These are phyloP conservation scores for Penicillium corylophilum DNA, from an alignment of 2,329 filamentous ascomycete species.

Conservation along the genomic window DNA sequence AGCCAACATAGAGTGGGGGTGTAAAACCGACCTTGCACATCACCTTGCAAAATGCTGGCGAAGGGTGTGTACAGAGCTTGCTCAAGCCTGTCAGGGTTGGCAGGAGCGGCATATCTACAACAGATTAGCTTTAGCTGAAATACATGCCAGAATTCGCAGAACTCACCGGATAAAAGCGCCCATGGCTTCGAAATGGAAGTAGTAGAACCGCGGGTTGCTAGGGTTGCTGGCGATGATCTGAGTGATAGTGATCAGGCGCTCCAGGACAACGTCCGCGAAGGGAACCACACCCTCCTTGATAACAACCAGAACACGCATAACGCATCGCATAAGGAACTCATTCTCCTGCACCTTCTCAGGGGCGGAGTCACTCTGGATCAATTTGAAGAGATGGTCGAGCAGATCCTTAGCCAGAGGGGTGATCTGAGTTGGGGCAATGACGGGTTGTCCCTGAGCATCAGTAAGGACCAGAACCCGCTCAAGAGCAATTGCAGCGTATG, in stretches of 20 bases:
- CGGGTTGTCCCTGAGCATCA: conserved; percentile 69
- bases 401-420: conserved; percentile 81
- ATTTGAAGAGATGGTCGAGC: conserved; percentile 81
- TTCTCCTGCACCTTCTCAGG: conserved; percentile 97
- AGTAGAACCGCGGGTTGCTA: conserved; percentile 96
- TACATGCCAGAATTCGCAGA: background rate
- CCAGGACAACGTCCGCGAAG: conserved; percentile 74
- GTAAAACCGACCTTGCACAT: conserved; percentile 66
- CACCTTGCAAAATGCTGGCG: conserved; percentile 72
- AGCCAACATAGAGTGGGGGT: background rate
- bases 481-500: conserved; percentile 94
- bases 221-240: conserved; percentile 91
- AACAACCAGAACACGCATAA: conserved; percentile 95
- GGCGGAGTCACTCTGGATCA: conserved; percentile 80
- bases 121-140: conserved; percentile 7
- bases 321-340: conserved; percentile 96
- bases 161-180: conserved; percentile 76
- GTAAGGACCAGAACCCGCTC: conserved; percentile 85
- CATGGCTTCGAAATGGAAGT: conserved; percentile 94
- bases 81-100: conserved; percentile 72
- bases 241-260: conserved; percentile 84
- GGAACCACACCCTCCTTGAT: conserved; percentile 77
- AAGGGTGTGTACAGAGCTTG: conserved; percentile 80
- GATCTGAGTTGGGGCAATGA: conserved; percentile 79
- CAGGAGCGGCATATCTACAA: conserved; percentile 62